phyloP scores from a whole-genome alignment of 2,329 filamentous ascomycete species.

The Sarocladium strictum region DNA sequence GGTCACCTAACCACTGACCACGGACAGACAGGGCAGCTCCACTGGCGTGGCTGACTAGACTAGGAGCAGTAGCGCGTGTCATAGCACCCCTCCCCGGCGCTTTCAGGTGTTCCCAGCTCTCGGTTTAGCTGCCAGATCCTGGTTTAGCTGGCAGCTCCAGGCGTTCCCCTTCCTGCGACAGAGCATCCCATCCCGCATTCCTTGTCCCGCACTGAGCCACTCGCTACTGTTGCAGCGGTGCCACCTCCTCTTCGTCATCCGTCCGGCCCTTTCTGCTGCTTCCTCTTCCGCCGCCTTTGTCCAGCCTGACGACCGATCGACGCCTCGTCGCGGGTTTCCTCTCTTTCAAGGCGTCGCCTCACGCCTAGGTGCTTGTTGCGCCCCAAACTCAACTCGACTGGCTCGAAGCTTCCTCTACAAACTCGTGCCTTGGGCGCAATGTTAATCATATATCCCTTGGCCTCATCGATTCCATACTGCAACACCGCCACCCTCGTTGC shows the following conservation, averaged over 20 bases:
- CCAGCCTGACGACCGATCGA: neutral
- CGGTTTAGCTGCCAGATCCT: too few species aligned
- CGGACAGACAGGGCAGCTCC: too few species aligned
- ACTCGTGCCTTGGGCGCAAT: constrained; percentile 1
- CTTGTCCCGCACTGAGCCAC: neutral
- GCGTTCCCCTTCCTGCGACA: neutral
- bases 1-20: too few species aligned
- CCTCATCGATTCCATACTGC: neutral
- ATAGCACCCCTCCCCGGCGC: too few species aligned
- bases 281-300: neutral
- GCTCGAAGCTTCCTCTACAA: neutral
- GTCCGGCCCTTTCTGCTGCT: neutral
- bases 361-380: neutral
- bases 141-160: neutral
- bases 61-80: too few species aligned
- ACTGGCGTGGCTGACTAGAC: too few species aligned
- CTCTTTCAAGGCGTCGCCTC: neutral
- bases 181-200: neutral
- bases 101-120: too few species aligned
- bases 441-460: neutral
- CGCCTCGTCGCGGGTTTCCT: neutral
- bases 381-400: neutral
- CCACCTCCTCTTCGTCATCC: constrained; percentile 5
- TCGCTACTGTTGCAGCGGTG: neutral
- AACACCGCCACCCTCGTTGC: neutral